Conservation (phyloP, 116 monocot species). For the Papilionanthe hybrid region DNA sequence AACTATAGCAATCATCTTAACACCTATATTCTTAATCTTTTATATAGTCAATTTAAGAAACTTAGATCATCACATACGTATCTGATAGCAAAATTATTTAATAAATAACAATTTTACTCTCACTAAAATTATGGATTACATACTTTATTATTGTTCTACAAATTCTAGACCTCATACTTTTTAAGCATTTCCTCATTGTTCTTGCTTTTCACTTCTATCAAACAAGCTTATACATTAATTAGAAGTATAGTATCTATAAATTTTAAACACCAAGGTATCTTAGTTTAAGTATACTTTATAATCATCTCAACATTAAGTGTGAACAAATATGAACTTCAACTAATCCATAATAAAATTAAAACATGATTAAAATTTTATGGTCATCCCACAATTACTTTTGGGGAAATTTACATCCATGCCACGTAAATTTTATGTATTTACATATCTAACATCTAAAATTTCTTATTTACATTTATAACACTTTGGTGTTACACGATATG, state of each 20-base stretch:
- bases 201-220: neutral
- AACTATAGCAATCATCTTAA: too few relatives aligned
- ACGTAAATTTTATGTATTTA: too few relatives aligned
- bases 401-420: too few relatives aligned
- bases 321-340: neutral
- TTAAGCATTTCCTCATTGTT: neutral
- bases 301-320: neutral
- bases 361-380: neutral
- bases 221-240: neutral
- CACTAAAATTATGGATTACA: neutral
- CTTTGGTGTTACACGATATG: too few relatives aligned
- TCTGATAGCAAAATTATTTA: neutral
- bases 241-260: neutral
- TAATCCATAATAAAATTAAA: neutral
- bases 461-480: too few relatives aligned
- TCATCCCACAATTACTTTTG: neutral
- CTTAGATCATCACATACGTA: too few relatives aligned
- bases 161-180: neutral
- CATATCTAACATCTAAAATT: too few relatives aligned
- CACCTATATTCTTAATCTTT: too few relatives aligned
- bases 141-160: neutral
- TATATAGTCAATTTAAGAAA: too few relatives aligned
- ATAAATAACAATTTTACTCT: neutral
- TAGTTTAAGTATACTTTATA: neutral
- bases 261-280: neutral